phyloP scores from a whole-genome alignment of 2,329 filamentous ascomycete genomes.

The Rhynchosporium agropyri region DNA sequence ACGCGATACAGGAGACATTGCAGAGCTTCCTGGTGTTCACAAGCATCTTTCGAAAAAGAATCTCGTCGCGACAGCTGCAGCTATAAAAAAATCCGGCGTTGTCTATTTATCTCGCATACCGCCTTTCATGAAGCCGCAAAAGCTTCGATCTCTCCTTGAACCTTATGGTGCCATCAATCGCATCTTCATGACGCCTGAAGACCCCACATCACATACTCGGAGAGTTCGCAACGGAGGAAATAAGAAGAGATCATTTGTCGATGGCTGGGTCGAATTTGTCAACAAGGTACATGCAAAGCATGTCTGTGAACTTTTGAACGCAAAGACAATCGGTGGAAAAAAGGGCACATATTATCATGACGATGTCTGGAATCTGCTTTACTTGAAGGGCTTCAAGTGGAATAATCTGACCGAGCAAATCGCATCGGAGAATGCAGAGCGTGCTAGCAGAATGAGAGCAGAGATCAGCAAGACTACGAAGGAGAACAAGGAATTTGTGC shows the following conservation, averaged over 20 bases:
- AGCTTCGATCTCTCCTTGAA: slow-evolving; percentile 73
- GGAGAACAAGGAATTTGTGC: slow-evolving; percentile 81
- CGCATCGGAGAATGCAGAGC: slow-evolving; percentile 77
- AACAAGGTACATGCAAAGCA: slow-evolving; percentile 76
- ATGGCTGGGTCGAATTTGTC: slow-evolving; percentile 85
- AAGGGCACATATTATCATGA: slow-evolving; percentile 83
- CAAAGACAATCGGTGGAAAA: slow-evolving; percentile 77
- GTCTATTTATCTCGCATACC: slow-evolving; percentile 83
- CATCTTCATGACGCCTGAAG: slow-evolving; percentile 79
- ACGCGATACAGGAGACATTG: slow-evolving; percentile 38
- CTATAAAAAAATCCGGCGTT: slow-evolving; percentile 74
- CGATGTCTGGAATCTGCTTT: slow-evolving; percentile 83
- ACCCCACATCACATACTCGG: slow-evolving; percentile 64
- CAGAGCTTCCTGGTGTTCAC: slow-evolving; percentile 52
- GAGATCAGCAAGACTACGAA: slow-evolving; percentile 75
- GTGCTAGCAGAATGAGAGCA: slow-evolving; percentile 72
- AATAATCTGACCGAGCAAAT: slow-evolving; percentile 74
- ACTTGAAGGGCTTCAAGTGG: slow-evolving; percentile 86
- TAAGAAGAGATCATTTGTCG: slow-evolving; percentile 79
- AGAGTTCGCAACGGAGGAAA: slow-evolving; percentile 76
- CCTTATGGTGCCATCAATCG: slow-evolving; percentile 77
- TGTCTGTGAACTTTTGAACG: slow-evolving; percentile 76
- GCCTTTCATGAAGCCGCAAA: slow-evolving; percentile 84
- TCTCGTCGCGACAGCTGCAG: slow-evolving; percentile 64
- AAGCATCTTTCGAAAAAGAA: slow-evolving; percentile 67